Base-by-base conservation (phyloP, 2,329 filamentous ascomycete genomes). In the Aspergillus tanneri region DNA sequence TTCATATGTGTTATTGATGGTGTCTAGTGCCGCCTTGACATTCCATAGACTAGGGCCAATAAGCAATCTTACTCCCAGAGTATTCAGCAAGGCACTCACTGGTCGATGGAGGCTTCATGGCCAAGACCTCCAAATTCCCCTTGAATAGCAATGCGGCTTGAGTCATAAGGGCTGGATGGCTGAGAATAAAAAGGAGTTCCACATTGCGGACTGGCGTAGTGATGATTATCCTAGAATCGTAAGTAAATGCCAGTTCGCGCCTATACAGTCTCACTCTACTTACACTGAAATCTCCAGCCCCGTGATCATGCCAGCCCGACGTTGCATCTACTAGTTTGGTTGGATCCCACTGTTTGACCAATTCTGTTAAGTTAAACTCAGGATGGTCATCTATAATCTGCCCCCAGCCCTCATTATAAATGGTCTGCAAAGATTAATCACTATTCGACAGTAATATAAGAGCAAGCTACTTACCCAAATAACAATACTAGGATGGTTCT, bases 371-470 rank as follows among this genome's bases (percentile, higher is more conserved):
- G 4, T 63, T 68, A 11, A 77, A 76, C 52, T 88, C 85, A 0
- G 83, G 81, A 54, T 74, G 76, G 0, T 66, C 64, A 0, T 72
- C 57, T 2, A 62, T 72, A 2, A 79, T 67, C 58, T 88, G 85
- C 2, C 82, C 84, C 85, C 85, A 88, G 35, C 83, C 84, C 63
- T 88, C 85, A 60, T 88, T 87, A 66, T 87, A 88, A 56, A 88
- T 82, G 12, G 85, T 71, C 79, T 77, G 47, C 10, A 11, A n/a
- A 12, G 12, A 23, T n/a, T 16, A 14, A 43, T 4, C 37, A 43
- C 22, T 7, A 38, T 43, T 36, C 14, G 24, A 38, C 9, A 11
- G 16, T 4, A 6, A 4, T 4, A n/a, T 28, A 18, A 4, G 5
- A 9, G 18, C n/a, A n/a, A n/a, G n/a, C n/a, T 4, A 56, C 70